These are phyloP conservation scores for Catenaria anguillulae DNA, from an alignment of 371 early-diverging fungal species.

Conservation along the genomic window DNA sequence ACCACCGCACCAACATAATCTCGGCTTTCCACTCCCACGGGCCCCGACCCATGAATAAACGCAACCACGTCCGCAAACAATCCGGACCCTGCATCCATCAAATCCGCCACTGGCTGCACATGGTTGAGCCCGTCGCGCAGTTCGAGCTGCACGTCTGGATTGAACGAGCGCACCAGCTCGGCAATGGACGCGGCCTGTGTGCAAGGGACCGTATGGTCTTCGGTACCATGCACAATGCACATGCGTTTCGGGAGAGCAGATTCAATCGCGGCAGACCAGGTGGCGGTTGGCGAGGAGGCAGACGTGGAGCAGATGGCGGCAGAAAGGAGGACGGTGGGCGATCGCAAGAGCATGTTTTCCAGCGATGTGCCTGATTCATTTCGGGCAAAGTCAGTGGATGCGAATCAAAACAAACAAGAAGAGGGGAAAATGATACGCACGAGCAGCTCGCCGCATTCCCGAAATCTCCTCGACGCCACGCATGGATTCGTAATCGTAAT, in stretches of 20 bases:
- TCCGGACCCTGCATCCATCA: not conserved
- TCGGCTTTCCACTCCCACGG: no score
- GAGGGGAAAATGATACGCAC: not conserved
- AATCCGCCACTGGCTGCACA: not conserved
- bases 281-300: not conserved
- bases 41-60: no score
- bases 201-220: not conserved
- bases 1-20: no score
- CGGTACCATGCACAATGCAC: not conserved
- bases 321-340: not conserved
- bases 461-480: constrained; percentile 6
- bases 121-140: not conserved
- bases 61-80: no score
- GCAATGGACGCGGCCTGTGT: not conserved
- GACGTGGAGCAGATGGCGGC: not conserved
- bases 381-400: no score
- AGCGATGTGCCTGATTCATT: not conserved
- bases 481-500: not conserved
- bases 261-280: not conserved
- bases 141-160: not conserved
- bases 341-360: constrained; percentile 2
- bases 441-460: not conserved
- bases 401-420: no score
- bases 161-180: not conserved
- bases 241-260: not conserved